Percentiles rank a stretch among this genome's conserved stretches.
Conservation (phyloP, 1,139 yeast species). For the Casaregolazyma lundiana region DNA sequence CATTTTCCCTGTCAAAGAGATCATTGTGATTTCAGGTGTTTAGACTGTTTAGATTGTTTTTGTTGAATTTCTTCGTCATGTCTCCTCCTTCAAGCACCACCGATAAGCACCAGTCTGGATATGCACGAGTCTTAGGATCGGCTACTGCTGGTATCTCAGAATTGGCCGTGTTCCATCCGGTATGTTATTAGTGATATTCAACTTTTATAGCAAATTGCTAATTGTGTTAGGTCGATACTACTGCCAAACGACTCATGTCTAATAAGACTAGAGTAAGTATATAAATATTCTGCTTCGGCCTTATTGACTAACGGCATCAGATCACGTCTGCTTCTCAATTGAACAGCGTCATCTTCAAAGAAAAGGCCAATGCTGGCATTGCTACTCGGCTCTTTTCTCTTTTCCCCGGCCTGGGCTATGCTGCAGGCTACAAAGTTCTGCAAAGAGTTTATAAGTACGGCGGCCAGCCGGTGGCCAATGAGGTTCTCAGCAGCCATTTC, state of each 20-base stretch:
- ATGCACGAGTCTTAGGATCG: conserved; percentile 90
- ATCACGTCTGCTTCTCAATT: conserved; percentile 61
- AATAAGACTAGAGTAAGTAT: conserved; percentile 58
- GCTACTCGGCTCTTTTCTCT: conserved; percentile 72
- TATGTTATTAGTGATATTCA: conserved; percentile 12
- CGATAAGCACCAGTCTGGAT: conserved; percentile 84
- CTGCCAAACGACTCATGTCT: conserved; percentile 96
- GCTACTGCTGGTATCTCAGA: conserved; percentile 98
- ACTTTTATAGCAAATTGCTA: background rate
- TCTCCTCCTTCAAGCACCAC: conserved; percentile 42
- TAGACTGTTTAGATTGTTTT: background rate
- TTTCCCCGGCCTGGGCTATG: conserved; percentile 97
- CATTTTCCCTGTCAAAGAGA: too few species aligned
- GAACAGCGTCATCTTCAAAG: conserved; percentile 81
- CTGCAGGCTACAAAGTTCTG: conserved; percentile 92
- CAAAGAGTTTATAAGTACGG: conserved; percentile 99
- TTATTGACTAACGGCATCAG: too few species aligned
- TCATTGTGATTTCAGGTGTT: background rate
- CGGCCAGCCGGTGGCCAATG: conserved; percentile 98
- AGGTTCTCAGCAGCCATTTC: conserved; percentile 74
- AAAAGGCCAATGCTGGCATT: conserved; percentile 67
- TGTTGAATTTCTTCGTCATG: conserved; percentile 35
- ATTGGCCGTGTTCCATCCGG: conserved; percentile 96
- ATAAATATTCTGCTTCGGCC: too few species aligned
- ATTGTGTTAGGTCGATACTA: conserved; percentile 59